Evolutionary conservation across 805 yeast genomes (phyloP), one percentile per base, ranked within the genome.

Genomic region (Wickerhamomyces bisporus): DNA sequence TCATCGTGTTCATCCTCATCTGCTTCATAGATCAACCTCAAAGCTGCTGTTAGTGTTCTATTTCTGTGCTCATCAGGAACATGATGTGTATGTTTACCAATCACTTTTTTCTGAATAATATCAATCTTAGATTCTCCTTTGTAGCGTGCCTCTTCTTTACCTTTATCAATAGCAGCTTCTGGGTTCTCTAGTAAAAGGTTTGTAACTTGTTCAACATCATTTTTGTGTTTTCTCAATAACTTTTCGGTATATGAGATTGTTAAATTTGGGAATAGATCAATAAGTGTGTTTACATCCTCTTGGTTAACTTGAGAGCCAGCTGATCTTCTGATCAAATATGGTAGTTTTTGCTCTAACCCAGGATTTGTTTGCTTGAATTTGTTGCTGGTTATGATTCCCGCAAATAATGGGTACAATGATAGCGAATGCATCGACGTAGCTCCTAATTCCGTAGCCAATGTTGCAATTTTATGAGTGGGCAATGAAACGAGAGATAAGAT

Each of bases 1-100:
- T 85, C 95, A 53, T 86, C 96, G 3, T 82, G 79, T 49, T 86
- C 95, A 57, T 86, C 95, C 46, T 86, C 95, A 50, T 86, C 91
- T 7, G 77, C 70, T 31, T 81, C 82, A 47, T 83, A 81, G 43
- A 85, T 61, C 44, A 83, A 56, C 30, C 77, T 63, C 44, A 84
- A 58, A 1, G 89, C 88, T 17, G 77, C 71, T 0, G 71, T 61
- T 30, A 83, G 56, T 0, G 85, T 78, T 45, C 66, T 73, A 50
- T 79, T 73, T 49, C 71, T 74, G n/a, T 75, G 50, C 23, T 72
- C 75, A 39, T 66, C 72, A 6, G 71, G 71, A 12, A 64, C 69
- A 34, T 47, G 55, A 19, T 29, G 26, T 5, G 24, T 25, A 23
- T 13, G 33, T 16, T 29, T 30, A 14, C 44, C 32, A 15, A 43